Conservation (phyloP, 352 stramenopile species). For the Elongisporangium senticosum region DNA sequence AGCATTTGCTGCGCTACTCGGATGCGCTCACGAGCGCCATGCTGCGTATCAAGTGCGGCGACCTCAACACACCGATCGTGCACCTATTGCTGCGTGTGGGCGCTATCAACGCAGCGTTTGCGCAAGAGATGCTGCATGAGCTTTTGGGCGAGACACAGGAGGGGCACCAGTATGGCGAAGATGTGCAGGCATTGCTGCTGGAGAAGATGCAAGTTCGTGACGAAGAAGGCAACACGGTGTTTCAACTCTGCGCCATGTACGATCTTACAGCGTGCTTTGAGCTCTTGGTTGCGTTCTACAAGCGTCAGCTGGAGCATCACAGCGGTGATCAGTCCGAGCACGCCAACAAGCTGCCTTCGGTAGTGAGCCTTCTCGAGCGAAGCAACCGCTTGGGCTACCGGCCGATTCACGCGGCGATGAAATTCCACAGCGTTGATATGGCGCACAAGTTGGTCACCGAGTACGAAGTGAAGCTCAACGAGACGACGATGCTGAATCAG, state of each 20-base stretch:
- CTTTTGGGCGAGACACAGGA: conserved; percentile 26
- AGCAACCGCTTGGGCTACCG: conserved; percentile 62
- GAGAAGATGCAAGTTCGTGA: conserved; percentile 49
- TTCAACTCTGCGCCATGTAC: conserved; percentile 71
- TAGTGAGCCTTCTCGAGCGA: conserved; percentile 43
- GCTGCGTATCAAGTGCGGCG: conserved; percentile 55
- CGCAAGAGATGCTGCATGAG: conserved; percentile 29
- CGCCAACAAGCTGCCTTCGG: conserved; percentile 8
- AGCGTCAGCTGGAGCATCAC: conserved; percentile 19
- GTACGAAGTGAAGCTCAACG: conserved; percentile 42
- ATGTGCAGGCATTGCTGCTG: conserved; percentile 42
- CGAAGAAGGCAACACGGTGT: conserved; percentile 75
- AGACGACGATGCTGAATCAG: conserved; percentile 40
- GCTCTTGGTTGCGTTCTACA: conserved; percentile 39
- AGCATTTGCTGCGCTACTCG: conserved; percentile 60
- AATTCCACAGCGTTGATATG: conserved; percentile 35
- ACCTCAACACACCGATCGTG: conserved; percentile 58
- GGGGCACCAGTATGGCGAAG: conserved; percentile 8
- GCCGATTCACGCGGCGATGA: conserved; percentile 63
- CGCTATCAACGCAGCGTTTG: conserved; percentile 48
- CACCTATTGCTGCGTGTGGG: conserved; percentile 65
- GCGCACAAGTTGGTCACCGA: conserved; percentile 24
- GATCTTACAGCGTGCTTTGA: conserved; percentile 44
- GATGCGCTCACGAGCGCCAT: conserved; percentile 60
- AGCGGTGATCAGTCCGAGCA: conserved; percentile 2